phyloP scores from a whole-genome alignment of 1,284 basidiomycete species.

The Cryptococcus sp. region DNA sequence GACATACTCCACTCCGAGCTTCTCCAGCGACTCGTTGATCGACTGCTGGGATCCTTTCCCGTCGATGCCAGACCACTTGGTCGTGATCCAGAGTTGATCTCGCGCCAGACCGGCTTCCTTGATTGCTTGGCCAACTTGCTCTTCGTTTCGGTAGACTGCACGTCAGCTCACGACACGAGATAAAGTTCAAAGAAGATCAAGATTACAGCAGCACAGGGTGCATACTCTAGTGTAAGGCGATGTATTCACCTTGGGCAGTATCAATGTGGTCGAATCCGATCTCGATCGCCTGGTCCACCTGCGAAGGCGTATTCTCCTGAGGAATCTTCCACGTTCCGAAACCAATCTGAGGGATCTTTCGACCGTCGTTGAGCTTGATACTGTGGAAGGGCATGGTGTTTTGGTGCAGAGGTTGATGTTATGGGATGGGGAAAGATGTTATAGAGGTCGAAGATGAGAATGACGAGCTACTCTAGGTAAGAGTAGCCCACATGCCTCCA shows the following conservation, averaged over 20 bases:
- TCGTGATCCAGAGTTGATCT: conserved; percentile 52
- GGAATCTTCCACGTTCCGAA: conserved; percentile 45
- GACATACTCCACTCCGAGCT: conserved; percentile 62
- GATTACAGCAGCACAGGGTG: background rate
- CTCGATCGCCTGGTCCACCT: conserved; percentile 42
- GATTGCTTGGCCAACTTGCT: conserved; percentile 49
- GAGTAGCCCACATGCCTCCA: no score
- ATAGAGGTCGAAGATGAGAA: background rate
- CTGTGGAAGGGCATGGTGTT: conserved; percentile 27
- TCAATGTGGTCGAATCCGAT: conserved; percentile 45
- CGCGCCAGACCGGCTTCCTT: conserved; percentile 48
- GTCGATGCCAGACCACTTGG: conserved; percentile 58
- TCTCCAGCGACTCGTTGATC: conserved; percentile 55
- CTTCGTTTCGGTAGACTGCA: conserved; percentile 40
- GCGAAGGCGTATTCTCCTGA: conserved; percentile 23
- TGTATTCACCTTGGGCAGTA: conserved; percentile 38
- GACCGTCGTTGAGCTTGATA: conserved; percentile 45
- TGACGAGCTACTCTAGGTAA: no score
- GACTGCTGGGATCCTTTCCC: conserved; percentile 54
- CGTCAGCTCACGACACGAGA: background rate
- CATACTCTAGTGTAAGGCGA: background rate
- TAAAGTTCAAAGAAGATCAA: background rate
- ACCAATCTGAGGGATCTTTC: conserved; percentile 42
- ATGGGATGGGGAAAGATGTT: background rate
- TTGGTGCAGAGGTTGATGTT: background rate